Evolutionary conservation across 139 green algal species (phyloP), one percentile per base, ranked within the genome.

Genomic region (Marvania coccoides): DNA sequence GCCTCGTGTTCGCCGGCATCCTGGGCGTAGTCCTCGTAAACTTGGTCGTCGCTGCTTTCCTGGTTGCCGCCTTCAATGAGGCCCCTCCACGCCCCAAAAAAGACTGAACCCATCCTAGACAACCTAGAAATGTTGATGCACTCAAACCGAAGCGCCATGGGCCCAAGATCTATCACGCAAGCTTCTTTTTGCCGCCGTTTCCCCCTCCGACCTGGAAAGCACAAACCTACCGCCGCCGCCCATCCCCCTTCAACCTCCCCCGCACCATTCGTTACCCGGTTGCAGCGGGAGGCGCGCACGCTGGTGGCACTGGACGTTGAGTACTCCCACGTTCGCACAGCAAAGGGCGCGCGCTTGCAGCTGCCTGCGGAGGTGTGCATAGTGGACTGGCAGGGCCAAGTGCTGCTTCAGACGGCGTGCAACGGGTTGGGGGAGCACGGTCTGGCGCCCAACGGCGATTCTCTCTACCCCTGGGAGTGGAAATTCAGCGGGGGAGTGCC

Each of bases 351-450:
- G 5, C 45, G 34, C 15, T 37, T 71, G 34, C 51, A 54, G 31
- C 15, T 78, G 36, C 67, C 72, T 4, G 72, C 67, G 2, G 72
- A 79, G 46, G 65, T 79, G 47, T 79, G 72, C 51, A 24, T 74
- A 13, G 58, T 77, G 26, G 72, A 72, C 37, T 30, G 45, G 0
- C 6, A 6, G 31, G 72, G 72, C 30, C 23, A 26, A 0, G 55
- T 48, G 12, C 34, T 77, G 46, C 46, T 78, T 13, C 45, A 58
- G 8, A 42, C 38, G 15, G 45, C 58, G 8, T 75, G 59, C 53
- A 59, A 77, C 58, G 65, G 57, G 1, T 46, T 37, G 31, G 4
- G n/a, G n/a, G n/a, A n/a, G n/a, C n/a, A n/a, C n/a, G n/a, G n/a
- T n/a, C n/a, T n/a, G n/a, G n/a, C n/a, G n/a, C n/a, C n/a, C n/a